phyloP scores from a whole-genome alignment of 2,329 filamentous ascomycete genomes.

The Hymenoscyphus linearis region DNA sequence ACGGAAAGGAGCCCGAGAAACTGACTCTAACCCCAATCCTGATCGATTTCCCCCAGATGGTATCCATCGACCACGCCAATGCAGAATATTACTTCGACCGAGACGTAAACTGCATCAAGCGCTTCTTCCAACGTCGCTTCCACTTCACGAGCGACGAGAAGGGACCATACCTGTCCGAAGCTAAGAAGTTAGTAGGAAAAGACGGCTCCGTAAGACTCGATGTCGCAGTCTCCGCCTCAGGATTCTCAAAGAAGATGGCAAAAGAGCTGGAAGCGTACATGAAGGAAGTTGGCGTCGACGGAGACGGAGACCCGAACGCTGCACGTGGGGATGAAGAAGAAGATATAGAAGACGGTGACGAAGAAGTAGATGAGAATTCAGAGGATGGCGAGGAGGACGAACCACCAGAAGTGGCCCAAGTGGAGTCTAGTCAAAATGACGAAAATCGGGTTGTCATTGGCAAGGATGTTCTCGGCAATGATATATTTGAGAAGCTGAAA shows the following conservation, averaged over 20 bases:
- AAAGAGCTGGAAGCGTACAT: slow-evolving; percentile 92
- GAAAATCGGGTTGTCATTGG: not conserved
- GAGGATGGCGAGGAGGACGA: slow-evolving; percentile 28
- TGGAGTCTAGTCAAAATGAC: not conserved
- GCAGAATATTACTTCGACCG: slow-evolving; percentile 97
- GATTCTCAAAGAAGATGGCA: slow-evolving; percentile 94
- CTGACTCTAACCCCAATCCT: slow-evolving; percentile 70
- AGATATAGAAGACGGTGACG: slow-evolving; percentile 33
- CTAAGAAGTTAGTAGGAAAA: slow-evolving; percentile 66
- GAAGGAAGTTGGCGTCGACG: slow-evolving; percentile 59
- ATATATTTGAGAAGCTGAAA: slow-evolving; percentile 22
- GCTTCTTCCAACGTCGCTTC: slow-evolving; percentile 86
- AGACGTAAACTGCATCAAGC: slow-evolving; percentile 91
- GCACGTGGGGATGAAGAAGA: slow-evolving; percentile 34
- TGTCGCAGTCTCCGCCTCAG: slow-evolving; percentile 83
- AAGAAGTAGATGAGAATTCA: slow-evolving; percentile 34
- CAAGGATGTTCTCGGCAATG: slow-evolving; percentile 9
- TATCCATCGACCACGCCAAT: slow-evolving; percentile 89
- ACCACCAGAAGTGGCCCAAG: not conserved
- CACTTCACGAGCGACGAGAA: slow-evolving; percentile 76
- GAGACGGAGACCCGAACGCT: slow-evolving; percentile 33
- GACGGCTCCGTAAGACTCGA: slow-evolving; percentile 69
- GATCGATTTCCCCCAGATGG: slow-evolving; percentile 98
- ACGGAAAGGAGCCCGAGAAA: slow-evolving; percentile 38
- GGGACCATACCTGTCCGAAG: slow-evolving; percentile 81